Evolutionary conservation across 2,329 filamentous ascomycete genomes (phyloP).

Genomic region (Cladophialophora chaetospira): DNA sequence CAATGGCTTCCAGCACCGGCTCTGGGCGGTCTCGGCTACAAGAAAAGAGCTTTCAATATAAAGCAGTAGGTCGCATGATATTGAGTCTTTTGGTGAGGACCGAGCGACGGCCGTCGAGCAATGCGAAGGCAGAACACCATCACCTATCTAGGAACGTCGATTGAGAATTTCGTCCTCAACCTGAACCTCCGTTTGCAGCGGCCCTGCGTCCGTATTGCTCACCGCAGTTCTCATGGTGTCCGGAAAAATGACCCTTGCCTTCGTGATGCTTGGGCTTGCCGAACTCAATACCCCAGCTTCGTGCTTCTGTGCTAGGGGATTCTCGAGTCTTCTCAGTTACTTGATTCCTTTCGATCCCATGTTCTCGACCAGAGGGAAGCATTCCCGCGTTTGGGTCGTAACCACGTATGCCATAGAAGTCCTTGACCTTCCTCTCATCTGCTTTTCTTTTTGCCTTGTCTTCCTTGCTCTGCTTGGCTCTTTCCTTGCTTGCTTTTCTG

Average conservation of each 20-base stretch:
- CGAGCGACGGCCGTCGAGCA: neutral
- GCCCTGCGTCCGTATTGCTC: neutral
- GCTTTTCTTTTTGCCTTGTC: constrained; percentile 17
- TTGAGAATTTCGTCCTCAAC: neutral
- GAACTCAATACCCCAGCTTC: constrained; percentile 21
- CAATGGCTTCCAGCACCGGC: no score
- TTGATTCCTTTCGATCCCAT: neutral
- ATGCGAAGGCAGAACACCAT: neutral
- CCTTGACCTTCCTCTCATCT: constrained; percentile 40
- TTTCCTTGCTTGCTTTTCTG: constrained; percentile 13
- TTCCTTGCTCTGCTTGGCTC: constrained; percentile 9
- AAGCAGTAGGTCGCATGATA: neutral
- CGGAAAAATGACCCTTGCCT: neutral
- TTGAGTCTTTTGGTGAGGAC: neutral
- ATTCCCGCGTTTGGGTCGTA: constrained; percentile 31
- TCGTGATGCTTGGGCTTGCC: constrained; percentile 1
- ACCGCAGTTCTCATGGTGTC: neutral
- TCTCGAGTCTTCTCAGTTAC: neutral
- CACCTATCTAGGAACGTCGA: neutral
- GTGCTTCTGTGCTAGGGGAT: neutral
- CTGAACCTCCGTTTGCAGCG: neutral
- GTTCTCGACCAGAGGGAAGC: constrained; percentile 10
- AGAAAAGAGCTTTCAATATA: no score
- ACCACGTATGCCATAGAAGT: constrained; percentile 9
- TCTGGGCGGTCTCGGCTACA: no score